Conservation (phyloP, 495 filamentous ascomycete species). For the Podospora pseudocomata region DNA sequence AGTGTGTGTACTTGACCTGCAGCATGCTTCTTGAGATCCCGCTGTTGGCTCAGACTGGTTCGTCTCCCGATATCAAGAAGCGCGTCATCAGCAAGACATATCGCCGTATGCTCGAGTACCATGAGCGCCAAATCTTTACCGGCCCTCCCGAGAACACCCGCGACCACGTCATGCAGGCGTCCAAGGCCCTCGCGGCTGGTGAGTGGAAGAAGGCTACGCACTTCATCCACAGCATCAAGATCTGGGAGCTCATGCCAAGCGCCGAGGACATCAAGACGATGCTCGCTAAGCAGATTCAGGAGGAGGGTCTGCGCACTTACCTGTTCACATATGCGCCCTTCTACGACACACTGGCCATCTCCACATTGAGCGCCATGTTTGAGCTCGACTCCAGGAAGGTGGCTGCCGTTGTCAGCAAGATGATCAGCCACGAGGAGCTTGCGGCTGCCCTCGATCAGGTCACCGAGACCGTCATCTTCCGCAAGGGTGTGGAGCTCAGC, state of each 20-base stretch:
- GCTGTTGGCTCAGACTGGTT: conserved; percentile 91
- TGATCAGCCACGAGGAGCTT: conserved; percentile 99
- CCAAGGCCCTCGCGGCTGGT: conserved; percentile 90
- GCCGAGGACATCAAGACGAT: conserved; percentile 90
- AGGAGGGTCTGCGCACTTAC: conserved; percentile 95
- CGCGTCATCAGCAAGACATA: conserved; percentile 99
- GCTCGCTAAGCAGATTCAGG: conserved; percentile 96
- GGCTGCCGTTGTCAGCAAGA: conserved; percentile 91
- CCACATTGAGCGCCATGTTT: conserved; percentile 88
- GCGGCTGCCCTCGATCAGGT: conserved; percentile 96
- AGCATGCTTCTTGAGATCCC: conserved; percentile 99
- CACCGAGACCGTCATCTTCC: conserved; percentile 95
- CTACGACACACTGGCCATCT: conserved; percentile 92
- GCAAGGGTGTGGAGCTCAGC: conserved; percentile 97
- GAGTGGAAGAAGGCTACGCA: conserved; percentile 96
- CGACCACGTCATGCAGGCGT: conserved; percentile 98
- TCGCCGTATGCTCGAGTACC: conserved; percentile 97
- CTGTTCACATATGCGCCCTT: conserved; percentile 99
- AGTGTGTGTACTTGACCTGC: conserved; percentile 97
- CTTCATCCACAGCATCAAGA: conserved; percentile 96
- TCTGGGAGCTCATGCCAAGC: conserved; percentile 94
- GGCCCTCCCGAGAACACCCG: conserved; percentile 97
- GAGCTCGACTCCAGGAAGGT: conserved; percentile 89
- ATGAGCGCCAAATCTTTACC: conserved; percentile 98
- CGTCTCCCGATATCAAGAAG: conserved; percentile 94